phyloP scores from a whole-genome alignment of 345 rosid species.

The Luvunga scandens region DNA sequence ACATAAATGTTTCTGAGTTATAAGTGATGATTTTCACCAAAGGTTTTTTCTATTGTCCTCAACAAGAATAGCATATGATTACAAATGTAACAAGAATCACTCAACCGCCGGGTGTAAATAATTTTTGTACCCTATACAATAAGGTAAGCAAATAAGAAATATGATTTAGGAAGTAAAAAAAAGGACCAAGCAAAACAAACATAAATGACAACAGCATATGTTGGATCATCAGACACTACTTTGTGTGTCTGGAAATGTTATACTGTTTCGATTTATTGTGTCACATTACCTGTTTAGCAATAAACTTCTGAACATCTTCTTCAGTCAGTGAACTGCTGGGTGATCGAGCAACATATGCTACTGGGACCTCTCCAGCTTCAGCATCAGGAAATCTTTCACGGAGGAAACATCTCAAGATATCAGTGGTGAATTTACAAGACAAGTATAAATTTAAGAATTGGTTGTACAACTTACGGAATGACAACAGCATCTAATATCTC shows the following conservation, averaged over 20 bases:
- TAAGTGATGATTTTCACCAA: too few relatives aligned
- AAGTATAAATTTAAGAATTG: neutral
- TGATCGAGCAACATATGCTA: slow-evolving; percentile 74
- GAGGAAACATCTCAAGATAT: neutral
- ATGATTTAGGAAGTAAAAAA: neutral
- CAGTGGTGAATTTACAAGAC: neutral
- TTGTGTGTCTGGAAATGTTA: neutral
- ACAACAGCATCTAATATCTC: slow-evolving; percentile 82
- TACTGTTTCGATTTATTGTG: neutral
- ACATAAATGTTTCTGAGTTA: too few relatives aligned
- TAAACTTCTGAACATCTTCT: slow-evolving; percentile 57
- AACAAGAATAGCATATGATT: neutral
- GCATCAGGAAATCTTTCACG: slow-evolving; percentile 70
- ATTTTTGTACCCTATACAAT: neutral
- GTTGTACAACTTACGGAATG: slow-evolving; percentile 68
- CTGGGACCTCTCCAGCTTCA: slow-evolving; percentile 94
- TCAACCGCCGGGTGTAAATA: neutral
- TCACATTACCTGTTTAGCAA: slow-evolving; percentile 66
- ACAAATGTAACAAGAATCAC: neutral
- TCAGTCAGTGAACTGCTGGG: slow-evolving; percentile 64
- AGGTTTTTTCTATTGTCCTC: too few relatives aligned
- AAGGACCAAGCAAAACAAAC: neutral
- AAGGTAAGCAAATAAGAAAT: neutral
- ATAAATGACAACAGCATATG: neutral
- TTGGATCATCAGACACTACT: neutral